Evolutionary conservation across 371 early-diverging fungal species (phyloP).

Genomic region (Mortierella sp.): DNA sequence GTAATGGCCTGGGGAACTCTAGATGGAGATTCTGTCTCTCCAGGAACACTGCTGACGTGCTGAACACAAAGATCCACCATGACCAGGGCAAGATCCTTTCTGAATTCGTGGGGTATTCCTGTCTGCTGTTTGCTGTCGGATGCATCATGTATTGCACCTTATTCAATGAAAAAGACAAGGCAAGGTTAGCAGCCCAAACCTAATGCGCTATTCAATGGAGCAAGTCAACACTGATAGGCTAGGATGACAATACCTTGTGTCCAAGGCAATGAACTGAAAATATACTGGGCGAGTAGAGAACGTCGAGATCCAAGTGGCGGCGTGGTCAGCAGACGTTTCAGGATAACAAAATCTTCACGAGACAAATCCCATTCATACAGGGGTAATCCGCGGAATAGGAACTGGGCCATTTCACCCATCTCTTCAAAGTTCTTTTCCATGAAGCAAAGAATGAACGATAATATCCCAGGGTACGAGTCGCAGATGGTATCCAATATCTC

Average conservation of each 20-base stretch:
- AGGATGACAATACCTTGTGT: no score
- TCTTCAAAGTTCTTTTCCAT: constrained; percentile 56
- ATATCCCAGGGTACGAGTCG: constrained; percentile 52
- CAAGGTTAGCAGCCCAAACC: no score
- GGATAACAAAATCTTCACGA: constrained; percentile 53
- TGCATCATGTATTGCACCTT: no score
- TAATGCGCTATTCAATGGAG: no score
- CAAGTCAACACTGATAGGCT: no score
- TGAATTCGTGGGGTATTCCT: constrained; percentile 7
- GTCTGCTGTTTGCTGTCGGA: background rate
- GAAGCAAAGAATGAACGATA: constrained; percentile 61
- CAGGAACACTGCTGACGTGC: constrained; percentile 12
- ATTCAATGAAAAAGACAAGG: no score
- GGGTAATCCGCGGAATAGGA: constrained; percentile 62
- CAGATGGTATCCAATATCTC: constrained; percentile 60
- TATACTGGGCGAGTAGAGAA: constrained; percentile 57
- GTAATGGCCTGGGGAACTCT: constrained; percentile 50
- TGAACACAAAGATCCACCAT: constrained; percentile 32
- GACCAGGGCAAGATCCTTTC: constrained; percentile 31
- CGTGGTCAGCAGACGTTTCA: constrained; percentile 56
- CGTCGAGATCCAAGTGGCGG: constrained; percentile 38
- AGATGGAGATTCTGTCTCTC: constrained; percentile 32
- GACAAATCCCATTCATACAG: constrained; percentile 58
- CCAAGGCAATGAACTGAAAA: constrained; percentile 61
- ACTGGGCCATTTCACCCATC: constrained; percentile 64